Base-by-base conservation (phyloP, 805 yeast species). In the Diddensiella santjacobensis region DNA sequence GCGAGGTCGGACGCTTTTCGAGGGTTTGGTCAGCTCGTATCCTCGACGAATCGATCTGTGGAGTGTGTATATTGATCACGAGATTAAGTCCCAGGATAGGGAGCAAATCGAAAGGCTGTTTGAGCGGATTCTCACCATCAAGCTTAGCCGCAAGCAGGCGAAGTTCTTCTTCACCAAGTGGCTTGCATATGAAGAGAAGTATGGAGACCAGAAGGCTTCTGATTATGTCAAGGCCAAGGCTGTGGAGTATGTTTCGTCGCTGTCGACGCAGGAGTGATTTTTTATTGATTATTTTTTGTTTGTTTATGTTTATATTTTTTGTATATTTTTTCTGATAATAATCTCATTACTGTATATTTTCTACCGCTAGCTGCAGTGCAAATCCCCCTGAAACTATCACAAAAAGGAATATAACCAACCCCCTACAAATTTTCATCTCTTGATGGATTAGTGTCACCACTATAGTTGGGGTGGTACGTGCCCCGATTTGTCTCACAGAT, bases 1-100 rank as follows among this genome's bases (percentile, higher is more conserved):
- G 68, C 91, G 90, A 66, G 99, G 95, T 47, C 83, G 98, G 64
- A 87, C 97, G 1, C 74, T 91, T 57, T 87, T 91, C 61, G 98
- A 91, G 71, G 98, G 97, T 50, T 77, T 91, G 55, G 67, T 91
- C 46, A 79, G 91, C 20, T 93, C 90, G 63, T 91, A 86, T 42
- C 93, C 96, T 46, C 88, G 88, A 74, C 80, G 95, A 70, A 79
- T 87, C 53, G 99, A 91, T 67, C 68, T 91, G 53, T 91, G 98
- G 98, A 90, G 86, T 61, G 95, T 91, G 36, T 91, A 89, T 68
- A 78, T 91, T 55, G 99, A 91, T 66, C 95, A 87, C 66, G 98
- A 91, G 67, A 82, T 87, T 60, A 89, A 87, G 68, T 63, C 68
- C 23, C 78, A 57, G 6, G 35, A 75, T 45, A 84, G 81, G 45